These are phyloP conservation scores for Pythium rhizo-oryzae DNA, from an alignment of 352 stramenopile genomes.

Conservation along the genomic window DNA sequence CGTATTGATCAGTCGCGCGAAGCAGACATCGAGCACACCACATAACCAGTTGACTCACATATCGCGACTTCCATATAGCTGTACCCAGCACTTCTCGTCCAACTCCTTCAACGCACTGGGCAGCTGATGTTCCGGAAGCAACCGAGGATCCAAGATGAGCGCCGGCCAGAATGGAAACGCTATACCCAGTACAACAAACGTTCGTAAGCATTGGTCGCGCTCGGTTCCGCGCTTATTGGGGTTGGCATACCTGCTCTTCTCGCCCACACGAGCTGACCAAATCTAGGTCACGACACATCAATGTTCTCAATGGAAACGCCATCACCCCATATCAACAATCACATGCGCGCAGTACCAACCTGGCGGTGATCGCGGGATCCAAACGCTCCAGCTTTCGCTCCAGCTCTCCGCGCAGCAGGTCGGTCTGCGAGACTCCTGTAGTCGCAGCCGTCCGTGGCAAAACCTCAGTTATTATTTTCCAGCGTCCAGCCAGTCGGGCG, in stretches of 20 bases:
- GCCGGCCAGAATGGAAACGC: conserved; percentile 23
- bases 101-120: conserved; percentile 17
- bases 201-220: background rate
- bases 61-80: conserved; percentile 22
- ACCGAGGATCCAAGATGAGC: conserved; percentile 20
- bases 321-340: background rate
- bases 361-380: conserved; percentile 12
- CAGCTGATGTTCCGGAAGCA: conserved; percentile 13
- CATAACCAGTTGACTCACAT: conserved; percentile 11
- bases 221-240: background rate
- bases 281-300: conserved; percentile 1
- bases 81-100: conserved; percentile 22
- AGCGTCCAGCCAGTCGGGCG: background rate
- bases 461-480: background rate
- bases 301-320: background rate
- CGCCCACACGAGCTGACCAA: conserved; percentile 20
- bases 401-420: conserved; percentile 7
- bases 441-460: background rate
- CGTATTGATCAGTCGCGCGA: background rate
- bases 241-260: conserved; percentile 8
- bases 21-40: background rate
- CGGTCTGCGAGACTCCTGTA: conserved; percentile 2
- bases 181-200: background rate
- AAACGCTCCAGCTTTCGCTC: conserved; percentile 17
- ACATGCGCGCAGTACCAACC: background rate